Evolutionary conservation across 2,329 filamentous ascomycete species (phyloP).

Genomic region (Madurella mycetomatis): DNA sequence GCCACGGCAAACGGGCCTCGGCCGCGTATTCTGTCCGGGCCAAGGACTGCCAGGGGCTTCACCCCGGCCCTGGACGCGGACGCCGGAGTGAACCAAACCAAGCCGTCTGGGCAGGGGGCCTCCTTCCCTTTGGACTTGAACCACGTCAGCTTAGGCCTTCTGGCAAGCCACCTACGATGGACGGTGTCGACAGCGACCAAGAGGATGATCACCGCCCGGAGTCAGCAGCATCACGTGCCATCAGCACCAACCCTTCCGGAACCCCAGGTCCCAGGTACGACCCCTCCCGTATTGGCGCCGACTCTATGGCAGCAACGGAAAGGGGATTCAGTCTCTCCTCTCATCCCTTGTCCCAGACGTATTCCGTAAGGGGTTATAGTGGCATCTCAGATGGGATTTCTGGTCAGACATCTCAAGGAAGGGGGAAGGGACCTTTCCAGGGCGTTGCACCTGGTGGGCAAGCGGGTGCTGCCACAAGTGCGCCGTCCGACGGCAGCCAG

Average conservation of each 20-base stretch:
- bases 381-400: slow-evolving; percentile 17
- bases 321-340: slow-evolving; percentile 11
- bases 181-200: slow-evolving; percentile 13
- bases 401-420: slow-evolving; percentile 3
- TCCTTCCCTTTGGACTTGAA: slow-evolving; percentile 9
- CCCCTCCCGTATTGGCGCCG: slow-evolving; percentile 10
- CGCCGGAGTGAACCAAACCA: slow-evolving; percentile 6
- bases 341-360: slow-evolving; percentile 6
- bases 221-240: slow-evolving; percentile 29
- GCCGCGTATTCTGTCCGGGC: not conserved
- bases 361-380: slow-evolving; percentile 10
- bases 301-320: slow-evolving; percentile 5
- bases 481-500: not conserved
- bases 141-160: slow-evolving; percentile 13
- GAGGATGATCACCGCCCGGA: slow-evolving; percentile 20
- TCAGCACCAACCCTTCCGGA: slow-evolving; percentile 24
- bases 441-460: not conserved
- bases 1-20: slow-evolving; percentile 2
- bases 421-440: slow-evolving; percentile 8
- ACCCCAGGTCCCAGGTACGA: slow-evolving; percentile 3
- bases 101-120: slow-evolving; percentile 11
- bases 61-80: not conserved
- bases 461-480: not conserved
- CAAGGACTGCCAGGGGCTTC: slow-evolving; percentile 2
- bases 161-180: slow-evolving; percentile 20